Evolutionary conservation across 208 protist species (phyloP), one percentile per base, ranked within the genome.

Genomic region (Herpetomonas samuelpessoai): DNA sequence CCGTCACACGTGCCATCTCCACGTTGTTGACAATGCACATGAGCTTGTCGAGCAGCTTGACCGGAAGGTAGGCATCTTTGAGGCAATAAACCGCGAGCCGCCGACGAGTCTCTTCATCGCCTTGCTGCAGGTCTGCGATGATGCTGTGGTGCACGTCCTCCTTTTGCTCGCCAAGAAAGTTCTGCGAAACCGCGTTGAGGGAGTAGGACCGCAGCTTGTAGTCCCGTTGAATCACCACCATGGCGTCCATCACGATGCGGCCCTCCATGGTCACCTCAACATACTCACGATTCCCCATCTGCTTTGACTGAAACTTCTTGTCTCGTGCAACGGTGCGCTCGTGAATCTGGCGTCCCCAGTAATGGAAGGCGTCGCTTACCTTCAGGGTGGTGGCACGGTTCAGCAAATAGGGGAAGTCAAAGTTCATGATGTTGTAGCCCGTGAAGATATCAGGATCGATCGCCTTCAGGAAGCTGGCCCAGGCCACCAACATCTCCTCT

Each of bases 391-490:
- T 68, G 0, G 98, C 97, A 31, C 99, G 88, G 49, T 98, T 91
- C 19, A 99, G 81, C 6, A 99, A 65, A 70, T 99, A 99, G 0
- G 97, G 97, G 38, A 99, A 86, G 84, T 99, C 99, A 74, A 99
- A 99, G 65, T 99, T 99, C 65, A 88, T 83, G 56, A 99, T 99
- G 83, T 99, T 99, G 85, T 99, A 99, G 25, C 98, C 98, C 3
- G 96, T 99, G 16, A 99, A 66, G 25, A 98, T 76, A 69, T 99
- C 97, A 18, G 96, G 96, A 62, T 98, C 98, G 25, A 95, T 57
- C 0, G 63, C 60, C 25, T 85, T 85, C 31, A 96, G 25, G 65
- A 96, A 97, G 38, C 79, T 74, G 45, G 74, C 85, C 85, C 86
- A 99, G 7, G 86, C 91, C 21, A 91, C 31, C 26, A 99, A 78